These are phyloP conservation scores for Bretziella fagacearum DNA, from an alignment of 2,329 filamentous ascomycete species.

Conservation along the genomic window DNA sequence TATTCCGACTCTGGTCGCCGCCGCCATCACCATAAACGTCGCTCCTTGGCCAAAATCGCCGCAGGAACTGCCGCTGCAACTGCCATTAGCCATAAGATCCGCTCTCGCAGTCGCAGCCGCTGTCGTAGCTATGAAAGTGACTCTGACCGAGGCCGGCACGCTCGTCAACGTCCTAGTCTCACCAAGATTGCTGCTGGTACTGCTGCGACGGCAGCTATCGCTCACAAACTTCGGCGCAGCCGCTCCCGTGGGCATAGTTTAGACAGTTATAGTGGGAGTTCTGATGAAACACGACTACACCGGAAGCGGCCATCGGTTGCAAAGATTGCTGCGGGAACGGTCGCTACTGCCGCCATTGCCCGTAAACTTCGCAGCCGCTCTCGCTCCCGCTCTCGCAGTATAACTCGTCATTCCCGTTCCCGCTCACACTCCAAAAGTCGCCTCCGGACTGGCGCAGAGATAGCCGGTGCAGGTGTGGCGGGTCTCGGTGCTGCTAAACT, in stretches of 20 bases:
- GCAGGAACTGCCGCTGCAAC: slow-evolving; percentile 29
- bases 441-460: slow-evolving; percentile 38
- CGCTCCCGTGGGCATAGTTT: slow-evolving; percentile 13
- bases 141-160: neutral
- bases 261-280: slow-evolving; percentile 3
- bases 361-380: slow-evolving; percentile 37
- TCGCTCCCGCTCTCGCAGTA: slow-evolving; percentile 22
- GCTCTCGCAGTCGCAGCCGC: slow-evolving; percentile 29
- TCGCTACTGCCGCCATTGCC: slow-evolving; percentile 39
- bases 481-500: slow-evolving; percentile 44
- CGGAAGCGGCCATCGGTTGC: slow-evolving; percentile 26
- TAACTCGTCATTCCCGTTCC: too few species aligned
- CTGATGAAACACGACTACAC: neutral
- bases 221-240: slow-evolving; percentile 26
- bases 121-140: slow-evolving; percentile 19
- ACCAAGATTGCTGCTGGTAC: slow-evolving; percentile 38
- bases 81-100: slow-evolving; percentile 27
- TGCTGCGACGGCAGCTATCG: slow-evolving; percentile 28
- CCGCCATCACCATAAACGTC: slow-evolving; percentile 22
- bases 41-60: slow-evolving; percentile 39
- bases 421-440: slow-evolving; percentile 21
- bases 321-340: slow-evolving; percentile 41
- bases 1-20: slow-evolving; percentile 17
- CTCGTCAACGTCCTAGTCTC: slow-evolving; percentile 16
- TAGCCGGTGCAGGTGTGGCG: slow-evolving; percentile 42